Base-by-base conservation (phyloP, 2,329 filamentous ascomycete genomes). In the Endoconidiophora polonica region DNA sequence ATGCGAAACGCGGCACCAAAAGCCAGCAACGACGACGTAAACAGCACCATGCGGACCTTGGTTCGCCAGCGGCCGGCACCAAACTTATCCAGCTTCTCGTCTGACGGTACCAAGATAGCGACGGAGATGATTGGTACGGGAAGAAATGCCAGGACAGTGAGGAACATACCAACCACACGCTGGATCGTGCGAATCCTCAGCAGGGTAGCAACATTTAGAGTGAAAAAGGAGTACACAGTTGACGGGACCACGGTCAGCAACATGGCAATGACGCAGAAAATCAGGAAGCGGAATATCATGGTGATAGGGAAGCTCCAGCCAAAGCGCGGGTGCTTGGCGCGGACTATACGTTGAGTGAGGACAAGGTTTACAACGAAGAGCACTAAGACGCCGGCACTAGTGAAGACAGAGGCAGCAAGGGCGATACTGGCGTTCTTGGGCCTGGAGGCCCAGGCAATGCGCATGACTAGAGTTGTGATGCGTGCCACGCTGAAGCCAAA, bases 331-430 rank as follows among this genome's bases (percentile, higher is more conserved):
- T 88, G 83, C 43, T 77, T 74, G 3, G 82, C 81, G 49, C 86
- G 74, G 16, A 91, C 63, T 23, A 94, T 71, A 43, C 86, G 78
- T 63, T 86, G 83, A 0, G 80, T 66, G 59, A 88, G 84, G 58
- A 91, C 66, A 40, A 93, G 65, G 65, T 94, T 91, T 63, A 86
- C 67, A 58, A 90, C 65, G 63, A 84, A 90, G 23, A 93, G 67
- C 5, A 93, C 63, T 33, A 93, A 61, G 14, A 87, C 77, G 40
- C 85, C 86, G 0, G 82, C 79, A 42, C 79, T 76, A 52, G 85
- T 75, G 57, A 91, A 79, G 59, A 91, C 74, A 55, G 70, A 70
- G 3, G 83, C 76, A 5, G 80, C 77, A 53, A 78, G 71, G 58
- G 66, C 68, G 50, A 77, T 56, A 50, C 60, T 57, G 47, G 64